Evolutionary conservation across 176 grass and related monocot species (phyloP).

Genomic region (Rhynchospora tenuis): DNA sequence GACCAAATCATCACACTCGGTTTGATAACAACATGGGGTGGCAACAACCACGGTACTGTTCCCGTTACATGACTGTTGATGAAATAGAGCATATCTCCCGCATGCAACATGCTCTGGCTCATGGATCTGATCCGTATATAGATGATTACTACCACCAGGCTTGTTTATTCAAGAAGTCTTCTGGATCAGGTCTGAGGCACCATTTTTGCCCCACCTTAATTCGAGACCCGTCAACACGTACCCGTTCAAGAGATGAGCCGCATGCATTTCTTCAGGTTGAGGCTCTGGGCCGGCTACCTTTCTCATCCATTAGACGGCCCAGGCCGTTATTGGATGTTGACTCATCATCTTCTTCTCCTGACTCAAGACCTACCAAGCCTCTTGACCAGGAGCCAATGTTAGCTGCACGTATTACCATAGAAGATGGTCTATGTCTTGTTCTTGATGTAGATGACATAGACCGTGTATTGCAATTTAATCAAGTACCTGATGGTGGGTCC

Average conservation of each 20-base stretch:
- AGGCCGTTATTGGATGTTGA: constrained; percentile 85
- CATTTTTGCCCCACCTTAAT: constrained; percentile 70
- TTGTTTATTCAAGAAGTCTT: constrained; percentile 59
- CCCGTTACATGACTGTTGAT: constrained; percentile 60
- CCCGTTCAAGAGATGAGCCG: constrained; percentile 55
- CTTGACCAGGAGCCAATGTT: constrained; percentile 82
- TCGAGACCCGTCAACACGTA: constrained; percentile 43
- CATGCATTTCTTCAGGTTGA: constrained; percentile 84
- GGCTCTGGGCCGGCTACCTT: constrained; percentile 78
- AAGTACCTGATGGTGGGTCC: constrained; percentile 60
- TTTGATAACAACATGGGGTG: constrained; percentile 42
- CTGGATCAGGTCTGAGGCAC: constrained; percentile 51
- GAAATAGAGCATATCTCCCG: constrained; percentile 74
- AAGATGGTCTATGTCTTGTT: constrained; percentile 62
- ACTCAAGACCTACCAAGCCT: constrained; percentile 46
- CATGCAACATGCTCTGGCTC: constrained; percentile 68
- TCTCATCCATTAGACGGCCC: constrained; percentile 76
- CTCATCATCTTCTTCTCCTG: constrained; percentile 26
- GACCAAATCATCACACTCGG: constrained; percentile 35
- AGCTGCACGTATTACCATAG: constrained; percentile 77
- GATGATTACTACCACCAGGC: constrained; percentile 94
- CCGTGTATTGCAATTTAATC: constrained; percentile 61
- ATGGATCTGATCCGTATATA: constrained; percentile 64
- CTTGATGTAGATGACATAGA: constrained; percentile 85
- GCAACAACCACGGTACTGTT: constrained; percentile 44